Base-by-base conservation (phyloP, 2,329 filamentous ascomycete genomes). In the Fusarium irregulare region DNA sequence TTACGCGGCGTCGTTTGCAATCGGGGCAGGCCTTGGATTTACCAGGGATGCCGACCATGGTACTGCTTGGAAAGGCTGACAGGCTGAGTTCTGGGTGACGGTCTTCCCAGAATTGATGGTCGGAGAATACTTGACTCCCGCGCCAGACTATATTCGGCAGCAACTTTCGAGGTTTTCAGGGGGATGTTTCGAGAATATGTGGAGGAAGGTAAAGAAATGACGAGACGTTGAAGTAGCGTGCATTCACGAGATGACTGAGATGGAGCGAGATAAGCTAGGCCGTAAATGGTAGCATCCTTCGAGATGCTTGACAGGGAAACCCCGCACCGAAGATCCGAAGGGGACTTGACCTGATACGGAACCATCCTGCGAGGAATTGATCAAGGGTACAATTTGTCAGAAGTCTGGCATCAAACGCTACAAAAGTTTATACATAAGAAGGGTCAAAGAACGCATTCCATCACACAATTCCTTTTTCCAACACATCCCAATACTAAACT, bases 381-480 rank as follows among this genome's bases (percentile, higher is more conserved):
- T 7, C 53, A 37, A 23, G 62, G 62, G 23, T 65, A 16, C 23
- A 34, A 65, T 65, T 65, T 65, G 53, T 65, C 48, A 65, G 46
- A 34, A 9, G 4, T 5, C 16, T 25, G 16, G 16, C 13, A 13
- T 30, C 7, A 12, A 37, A 7, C 3, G 25, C 10, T 18, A 20
- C 4, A 47, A 13, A 32, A 12, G 7, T 16, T 25, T 64, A 64
- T 65, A 65, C 42, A 64, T 64, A 65, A 59, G 9, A 37, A 37
- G 16, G 2, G 34, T 37, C 34, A 37, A 37, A 37, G 9, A n/a
- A 11, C 34, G 16, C 16, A 11, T 11, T 14, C 2, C 9, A 4
- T 37, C 16, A 18, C 16, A 18, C 8, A 14, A 65, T 65, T 30
- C 2, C 3, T 30, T 7, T 14, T 30, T 30, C 12, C 6, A 30